Conservation (phyloP, 805 yeast genomes). For the Scheffersomyces ergatensis region DNA sequence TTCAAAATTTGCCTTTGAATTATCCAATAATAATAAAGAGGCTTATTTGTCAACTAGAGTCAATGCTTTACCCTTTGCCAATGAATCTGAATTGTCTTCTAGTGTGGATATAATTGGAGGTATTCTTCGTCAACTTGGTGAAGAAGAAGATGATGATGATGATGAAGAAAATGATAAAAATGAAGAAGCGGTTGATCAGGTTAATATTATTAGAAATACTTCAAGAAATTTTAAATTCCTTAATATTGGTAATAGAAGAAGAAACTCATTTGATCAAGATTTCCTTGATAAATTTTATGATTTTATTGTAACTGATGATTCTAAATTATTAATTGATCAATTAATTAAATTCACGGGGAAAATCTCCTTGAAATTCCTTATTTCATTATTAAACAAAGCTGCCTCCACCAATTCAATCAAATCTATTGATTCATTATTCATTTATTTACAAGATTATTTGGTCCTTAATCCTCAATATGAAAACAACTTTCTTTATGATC, state of each 20-base stretch:
- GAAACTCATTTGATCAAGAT: conserved; percentile 23
- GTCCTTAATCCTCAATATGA: conserved; percentile 7
- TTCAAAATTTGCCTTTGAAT: conserved; percentile 8
- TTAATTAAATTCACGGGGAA: conserved; percentile 40
- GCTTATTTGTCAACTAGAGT: conserved; percentile 59
- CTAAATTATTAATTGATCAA: conserved; percentile 16
- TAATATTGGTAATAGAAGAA: conserved; percentile 19
- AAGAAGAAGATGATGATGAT: conserved; percentile 11
- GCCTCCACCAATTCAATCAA: conserved; percentile 52
- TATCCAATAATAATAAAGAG: conserved; percentile 36
- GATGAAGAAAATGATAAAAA: conserved; percentile 5
- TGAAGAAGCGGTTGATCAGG: background rate
- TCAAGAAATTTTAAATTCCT: conserved; percentile 13
- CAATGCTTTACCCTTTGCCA: conserved; percentile 73
- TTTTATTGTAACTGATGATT: conserved; percentile 40
- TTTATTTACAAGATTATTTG: conserved; percentile 44
- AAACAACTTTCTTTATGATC: conserved; percentile 40
- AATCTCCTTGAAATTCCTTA: conserved; percentile 50
- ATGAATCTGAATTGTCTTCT: conserved; percentile 57
- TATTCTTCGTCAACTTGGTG: conserved; percentile 52
- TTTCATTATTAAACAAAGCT: conserved; percentile 65
- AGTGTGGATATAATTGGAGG: conserved; percentile 53
- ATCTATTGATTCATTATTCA: conserved; percentile 59
- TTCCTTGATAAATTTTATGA: conserved; percentile 18
- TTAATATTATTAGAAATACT: background rate